Base-by-base conservation (phyloP, 2,329 filamentous ascomycete species). In the Zymoseptoria ardabiliae region DNA sequence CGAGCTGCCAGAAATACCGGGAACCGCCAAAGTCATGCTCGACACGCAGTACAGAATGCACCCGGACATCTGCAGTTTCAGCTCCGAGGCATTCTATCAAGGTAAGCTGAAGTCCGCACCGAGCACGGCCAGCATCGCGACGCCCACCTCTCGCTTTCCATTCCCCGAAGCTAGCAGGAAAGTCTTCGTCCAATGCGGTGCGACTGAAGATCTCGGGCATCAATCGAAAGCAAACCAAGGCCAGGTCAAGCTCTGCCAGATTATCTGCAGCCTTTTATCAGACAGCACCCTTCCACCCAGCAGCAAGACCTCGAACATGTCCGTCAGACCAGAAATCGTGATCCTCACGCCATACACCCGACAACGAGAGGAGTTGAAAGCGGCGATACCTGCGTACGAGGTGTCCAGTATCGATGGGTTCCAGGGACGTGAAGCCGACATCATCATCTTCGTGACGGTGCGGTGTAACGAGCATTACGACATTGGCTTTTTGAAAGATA, bases 401-500 rank as follows among this genome's bases (percentile, higher is more conserved):
- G 22, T 57, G 13, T 57, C 56, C 20, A 35, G 23, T 13, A 57
- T 57, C 22, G 56, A 57, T 23, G 56, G 56, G 9, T 57, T 53
- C 20, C 56, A 57, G 23, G 56, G 56, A 17, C 56, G 56, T 9
- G 56, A 57, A 41, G 56, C 56, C 10, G 56, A 57, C 28, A 48
- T 57, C 50, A 41, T 57, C 11, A 23, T 57, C 13, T 57, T 57
- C 19, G 56, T 57, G n/a, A 57, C 56, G 4, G 56, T 57, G 1
- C 23, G 56, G 1, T 53, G 56, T 30, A 57, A 57, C 41, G 23
- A 17, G 21, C 56, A 57, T 48, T 45, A 48, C 22, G 56, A 57
- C 9, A 57, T 57, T 19, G 56, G 56, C 25, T 57, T 99, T 84
- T 80, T 99, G 80, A 97, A 92, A 61, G 94, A 99, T 69, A 94